Percentiles rank a stretch among this genome's conserved stretches.
Evolutionary conservation across 2,329 filamentous ascomycete genomes (phyloP).

Genomic region (Dothistroma pini): DNA sequence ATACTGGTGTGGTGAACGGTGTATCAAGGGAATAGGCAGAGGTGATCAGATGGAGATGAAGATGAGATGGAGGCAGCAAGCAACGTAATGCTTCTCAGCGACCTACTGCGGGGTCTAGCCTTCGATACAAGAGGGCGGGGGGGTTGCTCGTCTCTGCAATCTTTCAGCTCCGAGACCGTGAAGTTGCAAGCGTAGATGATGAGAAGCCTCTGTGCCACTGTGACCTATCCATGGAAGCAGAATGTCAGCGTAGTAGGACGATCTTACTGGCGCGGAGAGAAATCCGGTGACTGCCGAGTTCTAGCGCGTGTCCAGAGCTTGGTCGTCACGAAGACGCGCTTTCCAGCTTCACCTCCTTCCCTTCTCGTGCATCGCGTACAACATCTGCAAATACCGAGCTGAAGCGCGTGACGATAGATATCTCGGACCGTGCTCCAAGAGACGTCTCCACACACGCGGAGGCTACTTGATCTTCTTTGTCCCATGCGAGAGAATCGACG

Average conservation of each 20-base stretch:
- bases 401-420: not conserved
- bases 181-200: no score
- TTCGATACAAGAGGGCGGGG: not conserved
- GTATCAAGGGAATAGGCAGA: not conserved
- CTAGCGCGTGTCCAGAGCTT: not conserved
- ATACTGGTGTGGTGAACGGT: not conserved
- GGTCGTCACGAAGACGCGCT: not conserved
- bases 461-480: not conserved
- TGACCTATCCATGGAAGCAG: no score
- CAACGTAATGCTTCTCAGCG: constrained; percentile 6
- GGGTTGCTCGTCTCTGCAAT: not conserved
- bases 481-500: not conserved
- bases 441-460: not conserved
- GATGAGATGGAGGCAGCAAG: constrained; percentile 5
- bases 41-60: not conserved
- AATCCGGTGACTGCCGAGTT: not conserved
- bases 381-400: not conserved
- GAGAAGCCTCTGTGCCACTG: no score
- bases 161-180: not conserved
- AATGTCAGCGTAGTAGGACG: no score
- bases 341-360: not conserved
- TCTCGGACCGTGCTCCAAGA: not conserved
- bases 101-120: constrained; percentile 3
- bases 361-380: not conserved
- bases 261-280: no score